Base-by-base conservation (phyloP, 768 basidiomycete species). In the Termitomyces sp. region DNA sequence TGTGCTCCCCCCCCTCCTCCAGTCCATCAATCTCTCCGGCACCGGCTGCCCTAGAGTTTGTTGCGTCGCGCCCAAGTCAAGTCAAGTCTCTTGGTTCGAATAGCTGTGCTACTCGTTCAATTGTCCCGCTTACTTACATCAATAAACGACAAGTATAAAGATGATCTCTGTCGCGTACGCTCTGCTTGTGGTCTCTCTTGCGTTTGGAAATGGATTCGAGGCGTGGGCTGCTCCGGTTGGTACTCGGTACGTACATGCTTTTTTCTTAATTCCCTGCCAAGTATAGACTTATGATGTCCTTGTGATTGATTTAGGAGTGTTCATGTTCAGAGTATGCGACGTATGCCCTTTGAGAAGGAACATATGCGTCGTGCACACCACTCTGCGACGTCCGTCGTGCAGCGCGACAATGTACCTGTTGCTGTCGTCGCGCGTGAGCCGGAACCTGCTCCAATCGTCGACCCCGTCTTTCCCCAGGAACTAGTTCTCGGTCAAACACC, bases 1-100 rank as follows among this genome's bases (percentile, higher is more conserved):
- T 61, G 62, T 61, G 60, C 63, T 61, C 58, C 57, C 57, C 35
- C 63, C 59, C 58, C 57, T 56, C 35, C 27, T 27, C 50, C 50
- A 46, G 52, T 59, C 56, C 53, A 41, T 32, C 7, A 50, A 53
- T 62, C 60, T 64, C 60, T 62, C 51, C 52, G 63, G 63, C 58
- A 62, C 63, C 60, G 63, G 63, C 60, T 62, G 56, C 63, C 63
- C 54, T 40, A 59, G 63, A 62, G 56, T 57, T 57, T 38, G 47
- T 42, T 23, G 44, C 44, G n/a, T 48, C 53, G 27, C 44, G n/a
- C 4, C 44, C 49, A 42, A 42, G 23, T 27, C n/a, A n/a, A n/a
- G n/a, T n/a, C n/a, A n/a, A n/a, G n/a, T 41, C 19, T 27, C 31
- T 52, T 45, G 29, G 21, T 51, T 40, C 44, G 32, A 63, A 31